phyloP scores from a whole-genome alignment of 306 rosid species.

The Ormosia semicastrata region DNA sequence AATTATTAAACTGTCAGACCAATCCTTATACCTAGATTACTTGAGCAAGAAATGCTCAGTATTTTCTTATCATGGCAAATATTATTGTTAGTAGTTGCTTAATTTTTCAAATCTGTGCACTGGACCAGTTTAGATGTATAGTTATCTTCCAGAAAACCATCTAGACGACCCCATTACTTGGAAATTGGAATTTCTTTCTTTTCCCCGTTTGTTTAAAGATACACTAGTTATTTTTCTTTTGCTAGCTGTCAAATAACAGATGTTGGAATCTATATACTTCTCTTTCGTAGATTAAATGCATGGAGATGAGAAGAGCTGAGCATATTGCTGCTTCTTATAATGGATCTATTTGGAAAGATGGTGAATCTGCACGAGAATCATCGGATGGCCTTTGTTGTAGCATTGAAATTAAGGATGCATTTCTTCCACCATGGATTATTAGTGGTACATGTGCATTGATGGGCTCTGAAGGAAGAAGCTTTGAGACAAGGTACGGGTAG shows the following conservation, averaged over 20 bases:
- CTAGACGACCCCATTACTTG: neutral
- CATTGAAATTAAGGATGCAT: slow-evolving; percentile 75
- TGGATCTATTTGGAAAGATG: slow-evolving; percentile 47
- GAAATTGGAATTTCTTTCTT: neutral
- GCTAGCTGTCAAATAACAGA: slow-evolving; percentile 1
- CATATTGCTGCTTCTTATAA: slow-evolving; percentile 44
- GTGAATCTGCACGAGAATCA: slow-evolving; percentile 34
- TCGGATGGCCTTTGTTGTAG: slow-evolving; percentile 53
- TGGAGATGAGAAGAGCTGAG: slow-evolving; percentile 71
- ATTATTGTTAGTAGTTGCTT: neutral
- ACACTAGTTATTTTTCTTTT: slow-evolving; percentile 2
- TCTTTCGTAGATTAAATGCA: slow-evolving; percentile 64
- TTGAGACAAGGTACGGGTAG: slow-evolving; percentile 81
- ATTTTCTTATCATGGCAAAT: neutral
- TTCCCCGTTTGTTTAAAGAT: slow-evolving; percentile 8
- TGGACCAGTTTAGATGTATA: neutral
- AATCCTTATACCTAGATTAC: slow-evolving; percentile 6
- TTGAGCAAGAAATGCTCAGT: neutral
- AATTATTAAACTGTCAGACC: slow-evolving; percentile 6
- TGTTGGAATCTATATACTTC: neutral
- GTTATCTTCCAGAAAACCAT: neutral
- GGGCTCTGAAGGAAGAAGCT: slow-evolving; percentile 74
- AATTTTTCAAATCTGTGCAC: neutral
- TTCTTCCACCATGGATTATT: slow-evolving; percentile 90
- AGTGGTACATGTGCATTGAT: slow-evolving; percentile 53